A percentile compares a stretch with the other conserved stretches of the same genome.
Evolutionary conservation across 108 stramenopile species (phyloP).

Genomic region (Fistulifera solaris): DNA sequence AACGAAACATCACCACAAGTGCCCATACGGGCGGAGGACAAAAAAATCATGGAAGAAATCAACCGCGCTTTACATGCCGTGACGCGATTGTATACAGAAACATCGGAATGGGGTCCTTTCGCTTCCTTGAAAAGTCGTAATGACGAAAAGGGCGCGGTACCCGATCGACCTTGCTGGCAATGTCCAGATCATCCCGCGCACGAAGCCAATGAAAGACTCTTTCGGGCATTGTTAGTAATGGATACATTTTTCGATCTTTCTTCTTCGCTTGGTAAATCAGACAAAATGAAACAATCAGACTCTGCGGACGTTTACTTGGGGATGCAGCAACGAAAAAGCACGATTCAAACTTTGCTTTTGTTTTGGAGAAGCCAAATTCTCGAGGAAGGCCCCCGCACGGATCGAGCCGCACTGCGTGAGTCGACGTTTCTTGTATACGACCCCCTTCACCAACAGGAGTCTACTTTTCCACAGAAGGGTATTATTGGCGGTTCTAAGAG

Average conservation of each 20-base stretch:
- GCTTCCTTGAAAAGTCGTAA: too few relatives aligned
- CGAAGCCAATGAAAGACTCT: constrained; percentile 17
- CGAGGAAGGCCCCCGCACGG: constrained; percentile 3
- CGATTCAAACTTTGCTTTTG: constrained; percentile 4
- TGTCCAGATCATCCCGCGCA: constrained; percentile 30
- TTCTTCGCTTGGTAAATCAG: constrained; percentile 22
- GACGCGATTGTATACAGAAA: background rate
- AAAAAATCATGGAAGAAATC: constrained; percentile 25
- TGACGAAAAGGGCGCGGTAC: background rate
- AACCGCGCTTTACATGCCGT: constrained; percentile 1
- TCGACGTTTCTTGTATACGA: background rate
- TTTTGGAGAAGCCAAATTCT: constrained; percentile 14
- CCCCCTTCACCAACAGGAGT: background rate
- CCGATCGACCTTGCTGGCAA: background rate
- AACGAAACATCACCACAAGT: background rate
- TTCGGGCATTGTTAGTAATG: constrained; percentile 34
- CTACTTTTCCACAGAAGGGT: background rate
- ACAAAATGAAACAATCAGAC: background rate
- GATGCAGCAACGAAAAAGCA: background rate
- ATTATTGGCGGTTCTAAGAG: constrained; percentile 3
- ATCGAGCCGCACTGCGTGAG: constrained; percentile 1
- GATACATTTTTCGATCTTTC: constrained; percentile 31
- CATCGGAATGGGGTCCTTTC: background rate
- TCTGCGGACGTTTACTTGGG: background rate
- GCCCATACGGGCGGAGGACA: constrained; percentile 26